These are phyloP conservation scores for Talaromyces marneffei DNA, from an alignment of 2,329 filamentous ascomycete genomes.

Conservation along the genomic window DNA sequence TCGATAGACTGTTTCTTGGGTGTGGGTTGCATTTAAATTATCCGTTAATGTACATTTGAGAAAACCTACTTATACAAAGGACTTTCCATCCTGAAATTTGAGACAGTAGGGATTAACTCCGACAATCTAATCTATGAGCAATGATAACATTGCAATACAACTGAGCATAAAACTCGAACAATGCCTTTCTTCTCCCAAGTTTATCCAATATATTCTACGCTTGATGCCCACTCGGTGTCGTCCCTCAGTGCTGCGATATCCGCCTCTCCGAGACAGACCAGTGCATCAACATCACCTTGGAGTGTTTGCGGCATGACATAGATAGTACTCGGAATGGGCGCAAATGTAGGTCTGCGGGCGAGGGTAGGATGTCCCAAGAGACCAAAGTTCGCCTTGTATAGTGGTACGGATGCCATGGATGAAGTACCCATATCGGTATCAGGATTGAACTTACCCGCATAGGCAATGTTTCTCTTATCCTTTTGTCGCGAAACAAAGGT, in stretches of 20 bases:
- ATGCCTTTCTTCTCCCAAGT: neutral
- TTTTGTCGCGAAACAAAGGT: conserved; percentile 9
- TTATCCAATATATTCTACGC: conserved; percentile 17
- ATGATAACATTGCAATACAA: neutral
- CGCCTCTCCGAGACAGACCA: conserved; percentile 16
- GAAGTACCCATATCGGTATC: conserved; percentile 11
- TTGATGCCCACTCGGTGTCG: conserved; percentile 14
- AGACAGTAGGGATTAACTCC: neutral
- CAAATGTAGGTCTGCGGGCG: conserved; percentile 14
- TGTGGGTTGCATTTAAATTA: neutral
- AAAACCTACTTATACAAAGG: neutral
- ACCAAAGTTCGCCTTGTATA: conserved; percentile 15
- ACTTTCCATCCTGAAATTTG: neutral
- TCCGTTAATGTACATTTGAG: neutral
- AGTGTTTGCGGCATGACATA: conserved; percentile 16
- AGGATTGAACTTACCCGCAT: conserved; percentile 9
- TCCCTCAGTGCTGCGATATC: conserved; percentile 13
- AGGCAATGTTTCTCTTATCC: conserved; percentile 7
- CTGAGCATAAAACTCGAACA: neutral
- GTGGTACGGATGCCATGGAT: conserved; percentile 6
- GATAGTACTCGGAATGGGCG: conserved; percentile 12
- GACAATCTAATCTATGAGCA: neutral
- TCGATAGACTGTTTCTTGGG: neutral
- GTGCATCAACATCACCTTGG: conserved; percentile 17
- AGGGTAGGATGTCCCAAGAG: conserved; percentile 16